Evolutionary conservation across 139 green algal genomes (phyloP), one percentile per base, ranked within the genome.

Genomic region (Chlorella sorokiniana): DNA sequence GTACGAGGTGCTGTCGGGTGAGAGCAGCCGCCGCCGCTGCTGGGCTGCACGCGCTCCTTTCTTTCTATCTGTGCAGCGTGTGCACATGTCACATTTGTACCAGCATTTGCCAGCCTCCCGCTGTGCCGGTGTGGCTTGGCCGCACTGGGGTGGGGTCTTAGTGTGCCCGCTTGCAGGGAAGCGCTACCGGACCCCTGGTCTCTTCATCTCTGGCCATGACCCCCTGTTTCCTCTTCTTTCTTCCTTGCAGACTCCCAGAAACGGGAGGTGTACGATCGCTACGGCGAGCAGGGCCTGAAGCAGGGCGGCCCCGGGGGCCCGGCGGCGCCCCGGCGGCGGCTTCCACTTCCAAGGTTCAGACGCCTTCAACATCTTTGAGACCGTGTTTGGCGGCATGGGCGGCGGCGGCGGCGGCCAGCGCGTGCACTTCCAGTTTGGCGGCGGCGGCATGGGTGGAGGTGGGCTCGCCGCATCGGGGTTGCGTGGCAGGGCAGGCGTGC

Each of bases 281-380:
- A 89, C 78, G 94, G 94, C 16, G 91, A 97, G 78, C 88, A 93
- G 33, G 94, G 88, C 1, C 63, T 97, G 40, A 91, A 91, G 14
- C 74, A 78, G 5, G 65, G 76, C 31, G 85, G 76, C n/a, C 76
- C 76, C 22, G 71, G 76, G 61, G 52, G 33, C 63, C 67, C 1
- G 88, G 88, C 4, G 86, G 84, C 23, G 78, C 71, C 11, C 86
- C n/a, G n/a, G 83, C 74, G 87, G 86, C 64, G 71, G 81, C 65
- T 91, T 93, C 78, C 83, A 93, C 44, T 94, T 94, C 75, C 84
- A 89, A 83, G 90, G 89, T 35, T n/a, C 18, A 65, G 91, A 96
- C 52, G 89, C 93, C 0, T 93, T 94, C 63, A 88, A 97, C 27
- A 93, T 96, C 54, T 96, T 96, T 82, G 92, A 97, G 25, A 85